Percentiles rank a stretch among this genome's conserved stretches.
Conservation (phyloP, 257 asterid species). For the Ophiorrhiza pumila region DNA sequence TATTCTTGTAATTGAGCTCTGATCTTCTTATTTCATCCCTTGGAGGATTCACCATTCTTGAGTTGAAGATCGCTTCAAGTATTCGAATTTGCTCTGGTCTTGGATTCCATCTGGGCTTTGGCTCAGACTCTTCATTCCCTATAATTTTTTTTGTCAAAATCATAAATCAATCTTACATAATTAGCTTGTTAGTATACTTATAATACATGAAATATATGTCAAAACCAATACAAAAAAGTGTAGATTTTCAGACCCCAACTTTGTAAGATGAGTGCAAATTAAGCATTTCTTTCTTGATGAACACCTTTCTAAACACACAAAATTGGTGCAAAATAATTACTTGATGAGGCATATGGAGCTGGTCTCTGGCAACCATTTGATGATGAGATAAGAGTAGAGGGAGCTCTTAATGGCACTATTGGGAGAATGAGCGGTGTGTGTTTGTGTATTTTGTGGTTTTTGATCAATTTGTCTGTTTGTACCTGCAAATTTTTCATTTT, state of each 20-base stretch:
- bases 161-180: neutral
- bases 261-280: no score
- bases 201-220: no score
- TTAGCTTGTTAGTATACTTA: neutral
- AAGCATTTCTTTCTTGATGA: no score
- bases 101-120: slow-evolving; percentile 95
- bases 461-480: no score
- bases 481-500: slow-evolving; percentile 11
- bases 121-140: slow-evolving; percentile 78
- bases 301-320: no score
- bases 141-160: no score
- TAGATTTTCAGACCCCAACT: no score
- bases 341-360: slow-evolving; percentile 23
- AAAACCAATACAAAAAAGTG: no score
- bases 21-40: slow-evolving; percentile 83
- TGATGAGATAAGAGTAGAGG: slow-evolving; percentile 43
- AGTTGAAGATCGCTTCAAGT: slow-evolving; percentile 84
- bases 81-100: slow-evolving; percentile 87
- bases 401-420: slow-evolving; percentile 51
- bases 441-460: no score
- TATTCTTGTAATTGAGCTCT: slow-evolving; percentile 80
- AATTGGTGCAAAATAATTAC: slow-evolving; percentile 23
- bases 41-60: no score
- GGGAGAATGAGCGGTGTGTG: slow-evolving; percentile 17
- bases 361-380: no score